Conservation (phyloP, 441 rosid species). For the Rhodomyrtus psidioides region DNA sequence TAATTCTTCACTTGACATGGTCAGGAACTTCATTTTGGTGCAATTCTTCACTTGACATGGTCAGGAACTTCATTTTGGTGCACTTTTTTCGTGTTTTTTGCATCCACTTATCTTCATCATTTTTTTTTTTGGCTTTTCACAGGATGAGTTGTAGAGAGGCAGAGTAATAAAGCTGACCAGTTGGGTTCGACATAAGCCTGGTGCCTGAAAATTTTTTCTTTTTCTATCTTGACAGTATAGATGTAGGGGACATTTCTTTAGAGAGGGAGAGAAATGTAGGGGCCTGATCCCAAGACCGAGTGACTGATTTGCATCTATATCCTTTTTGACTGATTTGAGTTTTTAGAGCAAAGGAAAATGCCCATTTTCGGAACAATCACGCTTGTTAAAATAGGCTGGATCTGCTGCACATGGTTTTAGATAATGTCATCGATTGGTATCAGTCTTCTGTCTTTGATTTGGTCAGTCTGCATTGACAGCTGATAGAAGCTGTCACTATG, state of each 20-base stretch:
- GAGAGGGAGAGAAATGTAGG: not conserved
- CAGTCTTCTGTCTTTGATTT: not conserved
- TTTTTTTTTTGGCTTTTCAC: not conserved
- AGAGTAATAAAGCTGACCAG: not conserved
- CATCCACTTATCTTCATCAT: not conserved
- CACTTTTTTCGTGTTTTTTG: not conserved
- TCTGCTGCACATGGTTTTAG: not conserved
- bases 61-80: too few relatives aligned
- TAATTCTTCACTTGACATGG: not conserved
- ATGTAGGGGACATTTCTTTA: slow-evolving; percentile 9
- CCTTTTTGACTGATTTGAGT: not conserved
- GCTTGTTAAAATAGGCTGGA: not conserved
- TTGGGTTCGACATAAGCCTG: slow-evolving; percentile 5
- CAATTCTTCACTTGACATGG: too few relatives aligned
- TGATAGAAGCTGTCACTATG: not conserved
- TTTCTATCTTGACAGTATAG: not conserved
- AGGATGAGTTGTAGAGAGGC: slow-evolving; percentile 71
- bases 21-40: not conserved
- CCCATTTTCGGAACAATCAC: not conserved
- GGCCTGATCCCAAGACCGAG: not conserved
- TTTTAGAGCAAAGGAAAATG: not conserved
- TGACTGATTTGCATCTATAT: slow-evolving; percentile 10
- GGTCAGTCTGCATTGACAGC: not conserved
- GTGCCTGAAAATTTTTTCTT: not conserved
- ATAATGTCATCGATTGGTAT: not conserved